phyloP scores from a whole-genome alignment of 73 alveolate species.

The Breviolum minutum region DNA sequence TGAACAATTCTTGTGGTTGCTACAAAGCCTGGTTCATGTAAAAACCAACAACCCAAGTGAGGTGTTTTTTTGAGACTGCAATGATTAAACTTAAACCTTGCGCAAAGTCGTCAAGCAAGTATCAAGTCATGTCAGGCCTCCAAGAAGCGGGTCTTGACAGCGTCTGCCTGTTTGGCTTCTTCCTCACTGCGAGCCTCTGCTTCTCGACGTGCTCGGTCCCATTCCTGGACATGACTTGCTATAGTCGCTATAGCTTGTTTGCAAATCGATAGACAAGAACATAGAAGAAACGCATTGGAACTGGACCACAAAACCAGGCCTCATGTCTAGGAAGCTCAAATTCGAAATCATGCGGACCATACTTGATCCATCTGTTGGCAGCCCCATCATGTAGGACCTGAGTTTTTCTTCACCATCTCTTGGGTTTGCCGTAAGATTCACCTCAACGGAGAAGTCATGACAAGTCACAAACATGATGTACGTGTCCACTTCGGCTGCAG shows the following conservation, averaged over 20 bases:
- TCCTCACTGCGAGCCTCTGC: constrained; percentile 86
- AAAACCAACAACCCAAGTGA: not conserved
- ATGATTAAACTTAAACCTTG: too few relatives aligned
- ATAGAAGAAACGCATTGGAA: too few relatives aligned
- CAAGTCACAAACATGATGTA: constrained; percentile 78
- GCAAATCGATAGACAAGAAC: not conserved
- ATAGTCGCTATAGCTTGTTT: not conserved
- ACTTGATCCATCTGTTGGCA: constrained; percentile 49
- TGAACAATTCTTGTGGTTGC: not conserved
- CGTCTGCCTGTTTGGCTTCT: constrained; percentile 43
- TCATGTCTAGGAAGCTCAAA: constrained; percentile 74
- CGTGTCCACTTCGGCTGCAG: constrained; percentile 55
- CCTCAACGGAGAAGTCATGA: not conserved
- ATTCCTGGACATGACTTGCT: constrained; percentile 13
- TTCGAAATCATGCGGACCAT: constrained; percentile 74
- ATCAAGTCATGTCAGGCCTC: constrained; percentile 19
- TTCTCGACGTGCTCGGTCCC: constrained; percentile 73
- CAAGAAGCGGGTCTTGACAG: constrained; percentile 12
- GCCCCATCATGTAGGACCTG: constrained; percentile 88
- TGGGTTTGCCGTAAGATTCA: too few relatives aligned
- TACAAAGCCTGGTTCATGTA: too few relatives aligned
- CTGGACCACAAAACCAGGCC: not conserved
- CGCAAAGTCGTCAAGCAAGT: not conserved
- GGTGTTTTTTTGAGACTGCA: not conserved
- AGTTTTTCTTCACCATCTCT: too few relatives aligned